Conservation (phyloP, 2,329 filamentous ascomycete species). For the Coleophoma eucalyptorum region DNA sequence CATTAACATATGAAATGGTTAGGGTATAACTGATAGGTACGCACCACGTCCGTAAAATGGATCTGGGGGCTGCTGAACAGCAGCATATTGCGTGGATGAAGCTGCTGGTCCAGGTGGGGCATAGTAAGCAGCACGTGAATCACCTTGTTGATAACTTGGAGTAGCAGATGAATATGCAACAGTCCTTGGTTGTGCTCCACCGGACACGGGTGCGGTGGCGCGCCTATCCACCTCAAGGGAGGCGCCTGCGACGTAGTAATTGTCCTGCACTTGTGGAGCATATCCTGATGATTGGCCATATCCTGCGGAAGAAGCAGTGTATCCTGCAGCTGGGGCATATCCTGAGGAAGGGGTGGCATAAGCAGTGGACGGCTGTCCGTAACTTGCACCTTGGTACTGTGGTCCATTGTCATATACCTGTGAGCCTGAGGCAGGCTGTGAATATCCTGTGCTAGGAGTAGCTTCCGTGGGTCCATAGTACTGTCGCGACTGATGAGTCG, state of each 20-base stretch:
- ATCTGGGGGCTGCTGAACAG: constrained; percentile 40
- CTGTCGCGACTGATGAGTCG: constrained; percentile 29
- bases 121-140: constrained; percentile 15
- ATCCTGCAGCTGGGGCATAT: constrained; percentile 11
- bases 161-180: constrained; percentile 9
- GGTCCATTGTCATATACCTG: constrained; percentile 21
- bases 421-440: constrained; percentile 11
- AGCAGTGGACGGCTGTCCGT: constrained; percentile 17
- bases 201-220: constrained; percentile 11
- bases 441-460: constrained; percentile 15
- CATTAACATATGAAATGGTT: constrained; percentile 5
- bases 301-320: constrained; percentile 10
- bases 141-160: constrained; percentile 13
- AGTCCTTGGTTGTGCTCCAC: constrained; percentile 13
- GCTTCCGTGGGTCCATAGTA: constrained; percentile 28
- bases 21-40: constrained; percentile 34
- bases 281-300: constrained; percentile 20
- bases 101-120: constrained; percentile 30
- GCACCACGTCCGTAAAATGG: constrained; percentile 57
- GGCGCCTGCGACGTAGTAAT: constrained; percentile 25
- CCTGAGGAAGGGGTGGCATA: constrained; percentile 18
- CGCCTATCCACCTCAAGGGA: constrained; percentile 12
- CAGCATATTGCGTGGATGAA: constrained; percentile 32
- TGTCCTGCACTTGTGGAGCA: constrained; percentile 10
- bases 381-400: constrained; percentile 13